A percentile compares a stretch with the other conserved stretches of the same genome.
These are phyloP conservation scores for Tilletia indica DNA, from an alignment of 1,284 basidiomycete genomes.

Conservation along the genomic window DNA sequence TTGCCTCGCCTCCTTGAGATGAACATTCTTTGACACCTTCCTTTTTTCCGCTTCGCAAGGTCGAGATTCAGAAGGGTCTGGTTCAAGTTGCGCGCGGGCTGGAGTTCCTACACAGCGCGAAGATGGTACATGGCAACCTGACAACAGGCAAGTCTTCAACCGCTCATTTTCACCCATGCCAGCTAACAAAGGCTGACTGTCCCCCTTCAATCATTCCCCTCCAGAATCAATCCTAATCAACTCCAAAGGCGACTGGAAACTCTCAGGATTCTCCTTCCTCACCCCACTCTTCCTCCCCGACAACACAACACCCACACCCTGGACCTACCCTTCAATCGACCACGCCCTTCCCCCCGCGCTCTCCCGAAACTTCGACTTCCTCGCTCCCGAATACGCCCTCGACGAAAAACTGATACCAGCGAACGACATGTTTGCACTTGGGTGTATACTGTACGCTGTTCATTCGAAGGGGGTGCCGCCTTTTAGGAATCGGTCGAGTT, in stretches of 20 bases:
- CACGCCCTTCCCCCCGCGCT: constrained; percentile 74
- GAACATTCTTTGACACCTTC: constrained; percentile 54
- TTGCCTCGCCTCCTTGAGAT: constrained; percentile 65
- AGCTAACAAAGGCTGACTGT: constrained; percentile 16
- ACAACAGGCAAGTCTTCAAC: constrained; percentile 68
- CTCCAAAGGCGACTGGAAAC: constrained; percentile 91
- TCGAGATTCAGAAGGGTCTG: constrained; percentile 91
- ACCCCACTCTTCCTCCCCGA: constrained; percentile 72
- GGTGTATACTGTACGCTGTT: constrained; percentile 73
- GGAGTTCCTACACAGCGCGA: constrained; percentile 85
- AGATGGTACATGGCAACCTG: constrained; percentile 87
- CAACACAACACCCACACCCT: constrained; percentile 69
- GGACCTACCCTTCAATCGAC: constrained; percentile 87
- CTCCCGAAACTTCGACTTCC: constrained; percentile 88
- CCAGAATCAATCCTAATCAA: constrained; percentile 41
- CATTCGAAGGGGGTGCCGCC: constrained; percentile 85
- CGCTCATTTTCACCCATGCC: constrained; percentile 5
- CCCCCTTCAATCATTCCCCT: background rate
- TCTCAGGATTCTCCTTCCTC: constrained; percentile 79
- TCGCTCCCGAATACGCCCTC: constrained; percentile 90
- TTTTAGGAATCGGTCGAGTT: constrained; percentile 80
- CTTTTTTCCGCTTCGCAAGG: constrained; percentile 18
- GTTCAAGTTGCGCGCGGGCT: constrained; percentile 90
- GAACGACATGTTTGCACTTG: constrained; percentile 92
- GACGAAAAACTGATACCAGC: constrained; percentile 81